Conservation (phyloP, 164 flowering plant genomes). For the Vitis riparia region DNA sequence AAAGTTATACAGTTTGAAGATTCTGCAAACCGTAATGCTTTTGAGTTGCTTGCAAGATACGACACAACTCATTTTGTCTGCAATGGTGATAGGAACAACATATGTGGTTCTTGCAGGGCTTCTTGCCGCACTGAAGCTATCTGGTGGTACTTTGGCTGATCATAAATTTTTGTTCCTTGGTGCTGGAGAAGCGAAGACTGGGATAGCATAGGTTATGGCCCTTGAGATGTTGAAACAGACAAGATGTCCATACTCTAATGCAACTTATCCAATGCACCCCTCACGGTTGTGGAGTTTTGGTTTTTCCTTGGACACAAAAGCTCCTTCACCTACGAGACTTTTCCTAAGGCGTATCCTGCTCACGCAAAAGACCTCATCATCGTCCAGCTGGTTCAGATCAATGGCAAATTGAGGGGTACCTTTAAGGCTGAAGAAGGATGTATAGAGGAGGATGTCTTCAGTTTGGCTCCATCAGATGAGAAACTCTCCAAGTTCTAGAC, state of each 20-base stretch:
- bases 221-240: too few species aligned
- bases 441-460: slow-evolving; percentile 78
- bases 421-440: slow-evolving; percentile 72
- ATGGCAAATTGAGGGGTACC: slow-evolving; percentile 94
- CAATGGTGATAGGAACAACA: slow-evolving; percentile 31
- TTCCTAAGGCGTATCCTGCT: slow-evolving; percentile 76
- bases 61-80: slow-evolving; percentile 25
- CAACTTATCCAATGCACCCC: slow-evolving; percentile 60
- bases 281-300: slow-evolving; percentile 98
- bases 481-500: slow-evolving; percentile 66
- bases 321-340: slow-evolving; percentile 70
- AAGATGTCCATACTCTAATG: too few species aligned
- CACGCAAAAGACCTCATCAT: slow-evolving; percentile 69
- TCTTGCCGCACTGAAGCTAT: background rate
- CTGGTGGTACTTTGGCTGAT: too few species aligned
- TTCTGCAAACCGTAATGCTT: too few species aligned
- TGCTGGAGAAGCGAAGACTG: slow-evolving; percentile 14
- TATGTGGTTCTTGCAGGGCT: slow-evolving; percentile 25
- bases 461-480: slow-evolving; percentile 59
- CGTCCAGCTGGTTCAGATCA: slow-evolving; percentile 86
- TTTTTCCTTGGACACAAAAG: slow-evolving; percentile 68
- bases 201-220: too few species aligned
- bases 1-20: too few species aligned
- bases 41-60: too few species aligned
- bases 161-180: slow-evolving; percentile 11